Conservation (phyloP, 2,329 filamentous ascomycete species). For the Aspergillus cejpii region DNA sequence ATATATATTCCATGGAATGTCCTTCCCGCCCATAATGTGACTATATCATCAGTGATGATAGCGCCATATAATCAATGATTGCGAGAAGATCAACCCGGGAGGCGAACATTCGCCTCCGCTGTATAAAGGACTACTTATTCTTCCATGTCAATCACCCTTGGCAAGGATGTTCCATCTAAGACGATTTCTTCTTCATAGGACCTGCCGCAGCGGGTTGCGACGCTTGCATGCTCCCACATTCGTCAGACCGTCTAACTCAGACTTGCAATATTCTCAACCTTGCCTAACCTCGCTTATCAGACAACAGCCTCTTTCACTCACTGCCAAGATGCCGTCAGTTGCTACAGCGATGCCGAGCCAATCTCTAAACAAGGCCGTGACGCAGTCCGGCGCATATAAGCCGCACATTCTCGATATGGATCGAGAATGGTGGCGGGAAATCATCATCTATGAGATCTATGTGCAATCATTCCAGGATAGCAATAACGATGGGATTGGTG, state of each 20-base stretch:
- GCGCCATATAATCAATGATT: not conserved
- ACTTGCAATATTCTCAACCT: not conserved
- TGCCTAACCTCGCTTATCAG: not conserved
- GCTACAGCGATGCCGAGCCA: not conserved
- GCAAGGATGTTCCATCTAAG: slow-evolving; percentile 6
- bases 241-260: not conserved
- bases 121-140: not conserved
- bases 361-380: not conserved
- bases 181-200: slow-evolving; percentile 1
- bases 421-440: slow-evolving; percentile 54
- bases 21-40: not conserved
- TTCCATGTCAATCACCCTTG: not conserved
- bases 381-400: slow-evolving; percentile 4
- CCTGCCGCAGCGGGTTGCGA: slow-evolving; percentile 3
- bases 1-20: slow-evolving; percentile 5
- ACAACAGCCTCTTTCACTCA: not conserved
- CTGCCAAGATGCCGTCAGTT: not conserved
- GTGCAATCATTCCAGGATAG: slow-evolving; percentile 57
- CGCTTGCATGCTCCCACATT: not conserved
- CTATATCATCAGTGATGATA: slow-evolving; percentile 1
- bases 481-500: slow-evolving; percentile 51
- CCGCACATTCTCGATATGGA: slow-evolving; percentile 13
- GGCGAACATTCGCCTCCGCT: not conserved
- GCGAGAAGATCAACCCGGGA: not conserved
- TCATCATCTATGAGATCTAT: slow-evolving; percentile 56